Conservation (phyloP, 2,329 filamentous ascomycete genomes). For the Fusarium coffeatum region DNA sequence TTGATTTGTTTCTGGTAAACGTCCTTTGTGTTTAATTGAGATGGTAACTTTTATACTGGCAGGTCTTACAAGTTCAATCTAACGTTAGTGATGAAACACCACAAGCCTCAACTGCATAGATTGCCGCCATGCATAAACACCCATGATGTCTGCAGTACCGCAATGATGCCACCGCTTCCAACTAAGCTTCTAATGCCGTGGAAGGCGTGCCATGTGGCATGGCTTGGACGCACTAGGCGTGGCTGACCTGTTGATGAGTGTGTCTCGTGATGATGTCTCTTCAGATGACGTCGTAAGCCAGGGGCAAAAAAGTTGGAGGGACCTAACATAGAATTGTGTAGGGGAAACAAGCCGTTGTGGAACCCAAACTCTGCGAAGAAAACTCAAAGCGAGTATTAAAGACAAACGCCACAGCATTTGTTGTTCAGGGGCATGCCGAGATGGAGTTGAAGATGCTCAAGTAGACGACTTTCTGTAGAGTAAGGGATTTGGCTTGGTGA, state of each 20-base stretch:
- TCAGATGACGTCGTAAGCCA: conserved; percentile 34
- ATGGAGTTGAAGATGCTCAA: neutral
- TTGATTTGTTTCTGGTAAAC: neutral
- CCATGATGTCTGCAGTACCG: neutral
- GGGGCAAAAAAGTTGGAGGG: conserved; percentile 9
- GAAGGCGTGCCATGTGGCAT: conserved; percentile 24
- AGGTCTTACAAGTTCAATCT: neutral
- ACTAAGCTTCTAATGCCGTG: neutral
- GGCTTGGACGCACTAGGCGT: conserved; percentile 13
- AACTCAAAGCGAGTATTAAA: conserved; percentile 2
- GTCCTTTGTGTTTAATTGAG: neutral
- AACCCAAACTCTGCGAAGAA: conserved; percentile 8
- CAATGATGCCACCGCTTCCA: neutral
- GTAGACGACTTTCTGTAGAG: neutral
- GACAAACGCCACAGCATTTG: conserved; percentile 31
- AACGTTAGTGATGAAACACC: neutral
- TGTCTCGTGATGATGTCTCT: conserved; percentile 30
- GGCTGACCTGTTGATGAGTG: conserved; percentile 17
- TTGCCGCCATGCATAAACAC: neutral
- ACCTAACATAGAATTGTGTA: conserved; percentile 4
- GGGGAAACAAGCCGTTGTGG: conserved; percentile 22
- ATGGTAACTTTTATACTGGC: neutral
- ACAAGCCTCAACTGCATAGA: neutral
- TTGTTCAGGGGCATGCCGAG: conserved; percentile 14
- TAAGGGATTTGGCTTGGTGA: neutral